Percentiles rank a stretch among this genome's conserved stretches.
Evolutionary conservation across 345 rosid species (phyloP).

Genomic region (Arabidopsis thaliana): TAIR10.1 NC_003076.8:9608001-9608500

Average conservation of each 20-base stretch:
- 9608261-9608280: neutral
- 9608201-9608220: neutral
- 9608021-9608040: slow-evolving; percentile 48
- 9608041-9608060: slow-evolving; percentile 66
- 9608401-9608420: slow-evolving; percentile 83
- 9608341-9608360: slow-evolving; percentile 66
- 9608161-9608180: slow-evolving; percentile 18
- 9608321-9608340: slow-evolving; percentile 63
- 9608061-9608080: slow-evolving; percentile 74
- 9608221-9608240: neutral
- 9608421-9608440: slow-evolving; percentile 92
- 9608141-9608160: slow-evolving; percentile 11
- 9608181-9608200: slow-evolving; percentile 1
- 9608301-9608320: neutral
- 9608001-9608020: slow-evolving; percentile 62
- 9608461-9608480: slow-evolving; percentile 17
- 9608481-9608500: slow-evolving; percentile 26
- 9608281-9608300: neutral
- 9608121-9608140: neutral
- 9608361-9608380: slow-evolving; percentile 48
- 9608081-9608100: slow-evolving; percentile 57
- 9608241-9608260: slow-evolving; percentile 2
- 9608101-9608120: slow-evolving; percentile 7
- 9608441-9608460: slow-evolving; percentile 12
- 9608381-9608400: slow-evolving; percentile 71